A percentile compares a stretch with the other conserved stretches of the same genome.
Conservation (phyloP, 2,329 filamentous ascomycete genomes). For the Xylariaceae sp. region DNA sequence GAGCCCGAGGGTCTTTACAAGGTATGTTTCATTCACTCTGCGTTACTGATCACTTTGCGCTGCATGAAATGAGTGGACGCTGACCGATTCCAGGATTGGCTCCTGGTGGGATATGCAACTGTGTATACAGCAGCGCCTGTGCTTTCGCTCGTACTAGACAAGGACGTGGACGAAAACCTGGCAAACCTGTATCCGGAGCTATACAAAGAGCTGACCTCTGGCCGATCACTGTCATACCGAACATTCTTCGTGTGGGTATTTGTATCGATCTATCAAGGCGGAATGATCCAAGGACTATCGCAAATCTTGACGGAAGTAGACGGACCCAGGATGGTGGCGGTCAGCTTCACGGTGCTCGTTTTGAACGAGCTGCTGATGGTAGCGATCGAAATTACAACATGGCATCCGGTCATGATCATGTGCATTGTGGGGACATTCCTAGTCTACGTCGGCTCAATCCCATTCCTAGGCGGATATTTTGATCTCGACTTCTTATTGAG, state of each 20-base stretch:
- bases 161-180: constrained; percentile 89
- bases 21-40: constrained; percentile 29
- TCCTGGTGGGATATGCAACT: constrained; percentile 93
- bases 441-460: constrained; percentile 76
- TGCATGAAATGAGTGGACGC: constrained; percentile 1
- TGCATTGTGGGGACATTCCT: constrained; percentile 77
- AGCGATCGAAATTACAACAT: constrained; percentile 91
- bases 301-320: constrained; percentile 82
- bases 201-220: constrained; percentile 93
- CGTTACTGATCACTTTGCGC: neutral
- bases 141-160: constrained; percentile 88
- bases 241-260: constrained; percentile 97
- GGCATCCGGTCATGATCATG: constrained; percentile 90
- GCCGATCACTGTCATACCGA: constrained; percentile 80
- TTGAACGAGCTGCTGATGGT: constrained; percentile 98
- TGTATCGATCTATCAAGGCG: constrained; percentile 91
- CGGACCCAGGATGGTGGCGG: constrained; percentile 72
- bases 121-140: constrained; percentile 93
- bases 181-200: constrained; percentile 95
- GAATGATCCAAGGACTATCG: constrained; percentile 90
- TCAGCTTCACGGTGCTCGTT: constrained; percentile 87
- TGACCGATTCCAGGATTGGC: constrained; percentile 64
- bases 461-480: constrained; percentile 86
- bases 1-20: constrained; percentile 93
- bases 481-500: constrained; percentile 76